phyloP scores from a whole-genome alignment of 768 basidiomycete species.

The Tylopilus intermedius region DNA sequence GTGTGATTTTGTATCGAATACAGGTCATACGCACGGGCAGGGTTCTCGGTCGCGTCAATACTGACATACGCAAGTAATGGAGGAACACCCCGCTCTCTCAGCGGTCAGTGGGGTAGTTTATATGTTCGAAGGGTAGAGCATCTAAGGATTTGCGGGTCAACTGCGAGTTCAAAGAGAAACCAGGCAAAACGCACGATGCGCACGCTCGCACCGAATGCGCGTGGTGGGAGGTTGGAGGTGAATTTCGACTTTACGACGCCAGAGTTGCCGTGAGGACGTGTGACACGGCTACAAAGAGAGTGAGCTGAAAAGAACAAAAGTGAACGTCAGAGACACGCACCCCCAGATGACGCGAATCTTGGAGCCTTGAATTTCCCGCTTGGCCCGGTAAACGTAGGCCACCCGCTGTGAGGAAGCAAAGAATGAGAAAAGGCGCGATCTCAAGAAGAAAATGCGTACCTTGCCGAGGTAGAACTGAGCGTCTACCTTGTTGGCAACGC shows the following conservation, averaged over 20 bases:
- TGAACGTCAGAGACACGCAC: slow-evolving; percentile 36
- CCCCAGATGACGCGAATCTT: slow-evolving; percentile 99
- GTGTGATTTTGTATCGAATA: slow-evolving; percentile 7
- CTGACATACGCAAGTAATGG: slow-evolving; percentile 21
- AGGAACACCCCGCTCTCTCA: slow-evolving; percentile 9
- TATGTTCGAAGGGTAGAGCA: slow-evolving; percentile 89
- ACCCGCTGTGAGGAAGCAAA: slow-evolving; percentile 57
- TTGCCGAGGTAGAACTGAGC: slow-evolving; percentile 98
- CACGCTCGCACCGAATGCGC: slow-evolving; percentile 88
- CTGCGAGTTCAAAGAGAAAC: not conserved
- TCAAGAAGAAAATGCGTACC: slow-evolving; percentile 43
- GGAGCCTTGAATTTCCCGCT: slow-evolving; percentile 89
- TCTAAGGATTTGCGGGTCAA: slow-evolving; percentile 39
- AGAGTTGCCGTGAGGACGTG: slow-evolving; percentile 88
- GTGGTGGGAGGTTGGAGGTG: slow-evolving; percentile 89
- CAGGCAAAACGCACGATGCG: slow-evolving; percentile 61
- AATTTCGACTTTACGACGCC: slow-evolving; percentile 98
- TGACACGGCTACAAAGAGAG: slow-evolving; percentile 60
- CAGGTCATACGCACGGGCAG: slow-evolving; percentile 20
- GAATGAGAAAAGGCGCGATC: not conserved
- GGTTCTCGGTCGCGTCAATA: slow-evolving; percentile 4
- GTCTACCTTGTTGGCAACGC: slow-evolving; percentile 88
- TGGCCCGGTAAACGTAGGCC: slow-evolving; percentile 97
- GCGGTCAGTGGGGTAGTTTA: slow-evolving; percentile 34
- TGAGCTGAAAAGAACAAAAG: not conserved